Evolutionary conservation across 805 yeast genomes (phyloP).

Genomic region (Candida krabiensis): DNA sequence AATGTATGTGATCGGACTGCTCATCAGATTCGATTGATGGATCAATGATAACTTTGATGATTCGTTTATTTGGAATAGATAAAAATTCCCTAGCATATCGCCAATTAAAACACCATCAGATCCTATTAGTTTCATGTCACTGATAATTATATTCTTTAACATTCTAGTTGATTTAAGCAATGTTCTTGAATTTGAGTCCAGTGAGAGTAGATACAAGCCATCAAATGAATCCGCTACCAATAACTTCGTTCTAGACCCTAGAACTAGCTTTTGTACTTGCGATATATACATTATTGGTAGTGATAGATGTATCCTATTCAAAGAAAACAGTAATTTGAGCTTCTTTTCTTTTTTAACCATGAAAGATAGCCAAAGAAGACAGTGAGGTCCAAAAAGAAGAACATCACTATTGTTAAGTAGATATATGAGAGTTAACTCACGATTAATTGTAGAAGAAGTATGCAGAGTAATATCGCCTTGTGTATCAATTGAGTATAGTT

Average conservation of each 20-base stretch:
- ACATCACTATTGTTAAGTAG: constrained; percentile 1
- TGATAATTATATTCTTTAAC: constrained; percentile 3
- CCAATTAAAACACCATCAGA: constrained; percentile 21
- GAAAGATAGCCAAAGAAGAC: constrained; percentile 2
- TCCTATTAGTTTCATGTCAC: constrained; percentile 10
- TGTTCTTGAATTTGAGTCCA: constrained; percentile 6
- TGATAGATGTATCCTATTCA: neutral
- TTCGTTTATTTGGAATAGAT: constrained; percentile 7
- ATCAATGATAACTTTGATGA: neutral
- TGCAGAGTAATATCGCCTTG: constrained; percentile 6
- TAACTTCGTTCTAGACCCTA: no score
- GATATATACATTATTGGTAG: constrained; percentile 1
- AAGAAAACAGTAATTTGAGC: neutral
- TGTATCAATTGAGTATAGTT: constrained; percentile 3
- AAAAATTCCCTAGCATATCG: constrained; percentile 27
- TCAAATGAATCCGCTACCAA: constrained; percentile 23
- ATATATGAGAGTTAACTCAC: constrained; percentile 1
- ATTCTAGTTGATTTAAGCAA: neutral
- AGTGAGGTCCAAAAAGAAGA: constrained; percentile 1
- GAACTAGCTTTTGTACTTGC: neutral
- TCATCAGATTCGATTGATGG: constrained; percentile 4
- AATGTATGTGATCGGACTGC: constrained; percentile 6
- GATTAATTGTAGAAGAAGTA: constrained; percentile 16
- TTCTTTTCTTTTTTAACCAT: neutral
- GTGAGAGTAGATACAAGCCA: constrained; percentile 17